Evolutionary conservation across 768 basidiomycete species (phyloP).

Genomic region (Naganishia vishniacii): DNA sequence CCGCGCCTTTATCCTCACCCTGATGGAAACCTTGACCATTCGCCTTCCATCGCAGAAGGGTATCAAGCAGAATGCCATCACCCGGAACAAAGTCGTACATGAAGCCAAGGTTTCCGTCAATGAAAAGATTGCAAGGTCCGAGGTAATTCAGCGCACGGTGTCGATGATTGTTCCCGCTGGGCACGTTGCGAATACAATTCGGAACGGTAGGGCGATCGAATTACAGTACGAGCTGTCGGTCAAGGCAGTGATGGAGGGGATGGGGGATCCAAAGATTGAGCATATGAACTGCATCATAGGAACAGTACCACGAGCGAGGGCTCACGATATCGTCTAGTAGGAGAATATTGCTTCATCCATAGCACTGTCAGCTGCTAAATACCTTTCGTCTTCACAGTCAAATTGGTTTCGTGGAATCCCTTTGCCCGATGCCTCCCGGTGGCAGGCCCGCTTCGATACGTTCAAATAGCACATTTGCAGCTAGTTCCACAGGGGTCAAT

Average conservation of each 20-base stretch:
- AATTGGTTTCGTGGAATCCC: constrained; percentile 25
- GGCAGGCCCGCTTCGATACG: constrained; percentile 22
- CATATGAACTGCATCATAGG: constrained; percentile 41
- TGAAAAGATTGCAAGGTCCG: constrained; percentile 64
- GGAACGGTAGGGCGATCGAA: constrained; percentile 63
- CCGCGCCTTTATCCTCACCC: constrained; percentile 73
- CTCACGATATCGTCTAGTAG: constrained; percentile 37
- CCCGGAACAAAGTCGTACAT: constrained; percentile 56
- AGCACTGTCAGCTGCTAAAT: background rate
- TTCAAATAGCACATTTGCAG: constrained; percentile 14
- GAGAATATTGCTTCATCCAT: background rate
- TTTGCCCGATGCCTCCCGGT: constrained; percentile 14
- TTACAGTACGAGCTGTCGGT: constrained; percentile 72
- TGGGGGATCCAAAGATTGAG: constrained; percentile 41
- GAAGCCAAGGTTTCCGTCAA: constrained; percentile 70
- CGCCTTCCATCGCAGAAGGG: constrained; percentile 52
- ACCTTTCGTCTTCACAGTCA: constrained; percentile 6
- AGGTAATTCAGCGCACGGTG: constrained; percentile 67
- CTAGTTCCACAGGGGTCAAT: background rate
- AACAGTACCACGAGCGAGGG: constrained; percentile 31
- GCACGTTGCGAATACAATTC: constrained; percentile 67
- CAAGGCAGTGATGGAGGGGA: constrained; percentile 69
- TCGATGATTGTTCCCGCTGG: constrained; percentile 54
- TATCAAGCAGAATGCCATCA: constrained; percentile 51
- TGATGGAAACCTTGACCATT: constrained; percentile 72